phyloP scores from a whole-genome alignment of 192 early-diverging fungal genomes.

The Blastocladiella britannica region DNA sequence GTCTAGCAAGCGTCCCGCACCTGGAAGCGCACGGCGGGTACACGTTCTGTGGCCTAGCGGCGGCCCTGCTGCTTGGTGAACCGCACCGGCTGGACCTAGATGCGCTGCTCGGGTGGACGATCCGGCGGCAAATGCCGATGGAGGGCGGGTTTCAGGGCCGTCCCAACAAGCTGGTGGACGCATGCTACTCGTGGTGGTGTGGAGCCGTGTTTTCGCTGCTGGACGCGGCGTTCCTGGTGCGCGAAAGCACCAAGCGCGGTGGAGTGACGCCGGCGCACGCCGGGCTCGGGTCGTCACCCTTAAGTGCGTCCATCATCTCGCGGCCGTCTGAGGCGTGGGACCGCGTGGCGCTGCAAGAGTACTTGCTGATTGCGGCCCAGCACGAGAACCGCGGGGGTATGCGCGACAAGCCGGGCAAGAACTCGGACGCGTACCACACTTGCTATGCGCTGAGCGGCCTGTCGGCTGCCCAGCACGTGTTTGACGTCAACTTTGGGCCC shows the following conservation, averaged over 20 bases:
- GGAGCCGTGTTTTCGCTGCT: constrained; percentile 59
- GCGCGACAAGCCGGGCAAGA: constrained; percentile 81
- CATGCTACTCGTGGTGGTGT: constrained; percentile 94
- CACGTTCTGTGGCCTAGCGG: constrained; percentile 77
- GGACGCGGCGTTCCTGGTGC: constrained; percentile 16
- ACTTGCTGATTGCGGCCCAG: constrained; percentile 76
- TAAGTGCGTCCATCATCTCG: not conserved
- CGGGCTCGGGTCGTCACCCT: not conserved
- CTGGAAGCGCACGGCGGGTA: constrained; percentile 92
- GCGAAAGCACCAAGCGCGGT: constrained; percentile 5
- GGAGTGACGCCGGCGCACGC: not conserved
- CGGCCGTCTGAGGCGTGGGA: constrained; percentile 15
- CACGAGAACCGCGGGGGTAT: constrained; percentile 53
- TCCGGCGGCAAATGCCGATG: constrained; percentile 54
- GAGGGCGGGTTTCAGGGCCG: constrained; percentile 94
- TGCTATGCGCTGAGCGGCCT: constrained; percentile 79
- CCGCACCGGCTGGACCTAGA: constrained; percentile 25
- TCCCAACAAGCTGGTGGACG: constrained; percentile 94
- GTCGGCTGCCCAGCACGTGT: constrained; percentile 59
- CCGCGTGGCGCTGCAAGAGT: constrained; percentile 60
- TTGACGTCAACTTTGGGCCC: constrained; percentile 14
- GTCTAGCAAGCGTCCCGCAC: constrained; percentile 57
- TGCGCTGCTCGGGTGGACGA: constrained; percentile 32
- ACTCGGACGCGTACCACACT: constrained; percentile 82
- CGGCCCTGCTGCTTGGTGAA: constrained; percentile 50